phyloP scores from a whole-genome alignment of 495 filamentous ascomycete genomes.

The Penicillium crystallinum region DNA sequence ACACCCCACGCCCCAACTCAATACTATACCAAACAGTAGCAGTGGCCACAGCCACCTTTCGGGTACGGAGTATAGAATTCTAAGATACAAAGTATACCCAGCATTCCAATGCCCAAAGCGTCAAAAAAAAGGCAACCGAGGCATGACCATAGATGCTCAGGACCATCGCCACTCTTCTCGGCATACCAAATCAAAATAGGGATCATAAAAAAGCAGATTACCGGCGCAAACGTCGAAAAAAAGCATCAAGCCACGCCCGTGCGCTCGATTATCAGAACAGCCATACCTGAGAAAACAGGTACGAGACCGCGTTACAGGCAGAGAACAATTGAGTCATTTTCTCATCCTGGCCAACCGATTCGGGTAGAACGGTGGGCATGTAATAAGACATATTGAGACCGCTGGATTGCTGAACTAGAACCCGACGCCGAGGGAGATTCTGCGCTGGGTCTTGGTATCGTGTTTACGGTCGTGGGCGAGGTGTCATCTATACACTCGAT shows the following conservation, averaged over 20 bases:
- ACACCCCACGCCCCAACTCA: too few relatives aligned
- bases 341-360: constrained; percentile 44
- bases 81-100: constrained; percentile 57
- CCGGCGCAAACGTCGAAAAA: constrained; percentile 44
- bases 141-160: constrained; percentile 29
- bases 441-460: constrained; percentile 42
- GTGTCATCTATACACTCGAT: constrained; percentile 50
- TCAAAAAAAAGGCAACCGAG: constrained; percentile 42
- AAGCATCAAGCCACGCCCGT: constrained; percentile 51
- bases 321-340: constrained; percentile 45
- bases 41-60: constrained; percentile 55
- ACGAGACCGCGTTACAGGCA: constrained; percentile 46
- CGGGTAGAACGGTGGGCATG: constrained; percentile 45
- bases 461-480: constrained; percentile 37
- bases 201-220: constrained; percentile 50
- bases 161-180: constrained; percentile 26
- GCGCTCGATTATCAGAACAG: constrained; percentile 44
- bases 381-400: constrained; percentile 49
- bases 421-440: constrained; percentile 46
- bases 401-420: constrained; percentile 47
- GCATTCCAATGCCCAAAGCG: constrained; percentile 51
- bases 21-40: constrained; percentile 52
- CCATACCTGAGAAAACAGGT: constrained; percentile 46
- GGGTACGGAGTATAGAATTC: too few relatives aligned
- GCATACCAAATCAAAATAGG: constrained; percentile 47